Evolutionary conservation across 176 grass and related monocot species (phyloP).

Genomic region (Phragmites australis): DNA sequence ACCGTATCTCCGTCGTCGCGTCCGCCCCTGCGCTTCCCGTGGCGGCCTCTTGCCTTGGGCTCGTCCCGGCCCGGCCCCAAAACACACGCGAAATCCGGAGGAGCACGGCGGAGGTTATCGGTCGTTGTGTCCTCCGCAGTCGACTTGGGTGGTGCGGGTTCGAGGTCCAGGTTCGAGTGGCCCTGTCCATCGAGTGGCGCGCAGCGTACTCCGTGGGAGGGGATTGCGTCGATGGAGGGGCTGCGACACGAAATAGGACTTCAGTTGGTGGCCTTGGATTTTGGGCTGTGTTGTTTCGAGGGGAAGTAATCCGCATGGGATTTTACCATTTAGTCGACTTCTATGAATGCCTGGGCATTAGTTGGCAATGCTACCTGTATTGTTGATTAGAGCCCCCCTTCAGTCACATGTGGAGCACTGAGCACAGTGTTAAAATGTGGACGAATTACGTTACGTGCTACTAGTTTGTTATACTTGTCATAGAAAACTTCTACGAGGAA

Average conservation of each 20-base stretch:
- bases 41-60: not conserved
- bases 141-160: not conserved
- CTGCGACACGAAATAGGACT: too few relatives aligned
- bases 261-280: not conserved
- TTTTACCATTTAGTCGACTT: too few relatives aligned
- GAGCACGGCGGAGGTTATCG: not conserved
- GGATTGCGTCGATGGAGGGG: not conserved
- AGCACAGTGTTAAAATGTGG: too few relatives aligned
- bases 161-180: not conserved
- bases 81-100: not conserved
- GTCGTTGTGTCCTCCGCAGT: not conserved
- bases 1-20: not conserved
- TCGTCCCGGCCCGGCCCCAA: not conserved
- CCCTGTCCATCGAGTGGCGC: not conserved
- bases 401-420: too few relatives aligned
- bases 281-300: too few relatives aligned
- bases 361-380: too few relatives aligned
- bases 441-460: too few relatives aligned
- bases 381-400: too few relatives aligned
- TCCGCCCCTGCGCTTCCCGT: not conserved
- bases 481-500: too few relatives aligned
- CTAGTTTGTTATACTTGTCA: too few relatives aligned
- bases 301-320: too few relatives aligned
- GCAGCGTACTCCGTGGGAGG: not conserved
- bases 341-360: too few relatives aligned